Percentiles rank a stretch among this genome's conserved stretches.
Evolutionary conservation across 495 filamentous ascomycete genomes (phyloP).

Genomic region (Neurospora sp.): DNA sequence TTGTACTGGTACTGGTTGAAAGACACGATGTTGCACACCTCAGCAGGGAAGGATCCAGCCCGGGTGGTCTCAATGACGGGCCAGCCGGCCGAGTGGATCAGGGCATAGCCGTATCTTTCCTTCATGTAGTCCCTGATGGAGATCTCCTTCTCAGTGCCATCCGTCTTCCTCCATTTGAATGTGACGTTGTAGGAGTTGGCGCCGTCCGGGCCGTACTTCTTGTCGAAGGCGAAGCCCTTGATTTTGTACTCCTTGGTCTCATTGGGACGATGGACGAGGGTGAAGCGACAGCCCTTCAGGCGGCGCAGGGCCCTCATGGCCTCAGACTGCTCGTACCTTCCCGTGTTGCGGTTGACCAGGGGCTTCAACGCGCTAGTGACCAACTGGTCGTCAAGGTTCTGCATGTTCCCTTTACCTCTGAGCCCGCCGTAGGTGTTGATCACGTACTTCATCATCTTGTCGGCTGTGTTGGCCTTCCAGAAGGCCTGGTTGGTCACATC

Average conservation of each 20-base stretch:
- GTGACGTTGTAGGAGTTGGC: slow-evolving; percentile 42
- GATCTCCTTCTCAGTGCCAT: slow-evolving; percentile 33
- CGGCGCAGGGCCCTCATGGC: slow-evolving; percentile 42
- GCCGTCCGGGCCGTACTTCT: slow-evolving; percentile 25
- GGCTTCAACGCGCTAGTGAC: not conserved
- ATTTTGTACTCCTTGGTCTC: slow-evolving; percentile 49
- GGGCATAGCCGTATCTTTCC: slow-evolving; percentile 47
- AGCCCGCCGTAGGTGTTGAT: slow-evolving; percentile 1
- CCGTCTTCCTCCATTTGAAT: slow-evolving; percentile 45
- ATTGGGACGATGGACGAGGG: slow-evolving; percentile 47
- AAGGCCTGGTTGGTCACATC: slow-evolving; percentile 76
- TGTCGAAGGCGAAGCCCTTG: slow-evolving; percentile 40
- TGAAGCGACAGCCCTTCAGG: slow-evolving; percentile 56
- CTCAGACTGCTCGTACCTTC: slow-evolving; percentile 17
- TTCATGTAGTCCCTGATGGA: slow-evolving; percentile 58
- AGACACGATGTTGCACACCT: slow-evolving; percentile 43
- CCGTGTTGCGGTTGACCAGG: not conserved
- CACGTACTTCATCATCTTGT: slow-evolving; percentile 15
- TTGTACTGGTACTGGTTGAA: slow-evolving; percentile 77
- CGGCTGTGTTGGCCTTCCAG: slow-evolving; percentile 30
- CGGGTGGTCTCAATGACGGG: slow-evolving; percentile 65
- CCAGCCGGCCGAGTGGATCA: slow-evolving; percentile 35
- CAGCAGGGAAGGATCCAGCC: slow-evolving; percentile 64
- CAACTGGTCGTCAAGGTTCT: not conserved
- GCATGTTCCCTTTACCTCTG: not conserved